Percentiles rank a stretch among this genome's conserved stretches.
Conservation (phyloP, 2,329 filamentous ascomycete genomes). For the Dothideomycetes sp. region DNA sequence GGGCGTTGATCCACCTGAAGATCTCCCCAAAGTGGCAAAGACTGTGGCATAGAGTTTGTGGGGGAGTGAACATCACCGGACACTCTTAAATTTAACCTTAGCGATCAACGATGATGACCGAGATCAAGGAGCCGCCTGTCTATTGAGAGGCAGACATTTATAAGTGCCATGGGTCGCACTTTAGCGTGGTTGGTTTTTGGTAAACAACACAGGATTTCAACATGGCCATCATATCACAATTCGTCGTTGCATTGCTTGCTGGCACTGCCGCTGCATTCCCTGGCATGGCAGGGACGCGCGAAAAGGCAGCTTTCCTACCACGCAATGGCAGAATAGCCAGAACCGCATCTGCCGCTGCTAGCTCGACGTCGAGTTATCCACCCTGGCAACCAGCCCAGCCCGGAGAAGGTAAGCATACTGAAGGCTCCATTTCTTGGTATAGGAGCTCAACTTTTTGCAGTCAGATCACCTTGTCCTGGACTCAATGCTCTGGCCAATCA, state of each 20-base stretch:
- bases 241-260: neutral
- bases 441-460: neutral
- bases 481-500: conserved; percentile 3
- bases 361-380: neutral
- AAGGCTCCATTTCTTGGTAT: neutral
- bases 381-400: conserved; percentile 1
- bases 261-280: conserved; percentile 1
- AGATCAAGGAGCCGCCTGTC: no score
- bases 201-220: no score
- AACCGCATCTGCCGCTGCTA: neutral
- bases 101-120: no score
- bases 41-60: neutral
- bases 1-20: neutral
- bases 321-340: neutral
- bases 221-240: neutral
- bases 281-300: neutral
- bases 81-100: no score
- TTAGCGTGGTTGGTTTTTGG: no score
- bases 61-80: neutral
- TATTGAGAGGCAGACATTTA: no score
- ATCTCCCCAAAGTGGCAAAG: neutral
- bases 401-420: neutral
- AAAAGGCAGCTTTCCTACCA: neutral
- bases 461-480: conserved; percentile 3
- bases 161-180: no score